Conservation (phyloP, 192 early-diverging fungal genomes). For the Umbelopsis isabellina region DNA sequence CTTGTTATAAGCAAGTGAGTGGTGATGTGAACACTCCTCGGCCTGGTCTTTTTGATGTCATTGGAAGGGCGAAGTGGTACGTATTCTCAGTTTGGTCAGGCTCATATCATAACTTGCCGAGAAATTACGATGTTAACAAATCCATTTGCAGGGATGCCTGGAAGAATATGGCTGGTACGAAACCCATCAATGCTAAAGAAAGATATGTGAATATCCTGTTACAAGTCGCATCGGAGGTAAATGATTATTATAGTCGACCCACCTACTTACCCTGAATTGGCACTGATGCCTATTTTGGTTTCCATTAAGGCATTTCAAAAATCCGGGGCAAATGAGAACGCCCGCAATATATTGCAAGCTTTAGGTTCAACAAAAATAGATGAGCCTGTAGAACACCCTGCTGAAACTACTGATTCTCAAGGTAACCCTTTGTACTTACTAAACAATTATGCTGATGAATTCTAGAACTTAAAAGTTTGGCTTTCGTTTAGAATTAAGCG, state of each 20-base stretch:
- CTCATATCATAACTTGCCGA: background rate
- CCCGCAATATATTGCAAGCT: background rate
- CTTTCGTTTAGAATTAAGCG: background rate
- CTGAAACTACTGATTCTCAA: background rate
- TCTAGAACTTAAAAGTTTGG: background rate
- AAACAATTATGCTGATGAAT: background rate
- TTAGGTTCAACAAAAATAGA: constrained; percentile 5
- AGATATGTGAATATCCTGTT: constrained; percentile 38
- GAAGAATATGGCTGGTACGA: constrained; percentile 46
- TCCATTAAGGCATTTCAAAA: constrained; percentile 7
- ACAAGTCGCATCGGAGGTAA: constrained; percentile 34
- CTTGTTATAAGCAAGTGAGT: constrained; percentile 51
- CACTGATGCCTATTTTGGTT: background rate
- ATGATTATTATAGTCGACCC: too few relatives aligned
- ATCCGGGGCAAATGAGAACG: constrained; percentile 10
- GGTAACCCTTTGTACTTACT: background rate
- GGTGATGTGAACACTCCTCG: constrained; percentile 44
- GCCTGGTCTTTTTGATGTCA: constrained; percentile 50
- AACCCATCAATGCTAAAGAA: constrained; percentile 45
- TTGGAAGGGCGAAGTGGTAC: constrained; percentile 50
- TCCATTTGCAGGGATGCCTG: constrained; percentile 44
- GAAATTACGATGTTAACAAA: background rate
- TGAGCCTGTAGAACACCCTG: background rate
- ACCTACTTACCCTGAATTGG: background rate
- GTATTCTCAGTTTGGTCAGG: background rate